Conservation (phyloP, 441 rosid species). For the Geranium incanum region DNA sequence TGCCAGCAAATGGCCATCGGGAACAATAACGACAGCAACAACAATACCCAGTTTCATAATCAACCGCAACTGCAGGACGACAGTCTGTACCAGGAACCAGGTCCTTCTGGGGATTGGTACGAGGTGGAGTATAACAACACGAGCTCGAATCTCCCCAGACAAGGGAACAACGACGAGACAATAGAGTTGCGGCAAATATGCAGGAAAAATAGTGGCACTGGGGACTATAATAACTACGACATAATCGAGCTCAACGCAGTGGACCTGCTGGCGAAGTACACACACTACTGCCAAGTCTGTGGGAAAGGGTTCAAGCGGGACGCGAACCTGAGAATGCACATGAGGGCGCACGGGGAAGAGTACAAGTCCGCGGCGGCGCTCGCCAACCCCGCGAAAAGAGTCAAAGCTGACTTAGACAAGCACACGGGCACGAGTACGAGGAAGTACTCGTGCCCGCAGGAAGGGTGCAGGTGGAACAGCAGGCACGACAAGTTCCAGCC, state of each 20-base stretch:
- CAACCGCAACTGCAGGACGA: neutral
- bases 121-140: no score
- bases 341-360: slow-evolving; percentile 92
- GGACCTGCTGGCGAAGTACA: slow-evolving; percentile 65
- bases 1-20: slow-evolving; percentile 50
- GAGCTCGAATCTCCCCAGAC: no score
- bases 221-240: slow-evolving; percentile 25
- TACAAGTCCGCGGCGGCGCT: slow-evolving; percentile 69
- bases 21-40: no score
- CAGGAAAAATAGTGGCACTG: slow-evolving; percentile 25
- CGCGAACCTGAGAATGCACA: slow-evolving; percentile 89
- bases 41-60: neutral
- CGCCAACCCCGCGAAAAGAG: slow-evolving; percentile 46
- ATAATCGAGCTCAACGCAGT: slow-evolving; percentile 54
- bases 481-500: slow-evolving; percentile 80
- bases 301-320: slow-evolving; percentile 87
- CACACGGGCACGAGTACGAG: slow-evolving; percentile 13
- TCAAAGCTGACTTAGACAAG: slow-evolving; percentile 16
- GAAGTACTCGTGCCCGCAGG: slow-evolving; percentile 74
- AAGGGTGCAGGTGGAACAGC: slow-evolving; percentile 79
- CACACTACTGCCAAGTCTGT: slow-evolving; percentile 73
- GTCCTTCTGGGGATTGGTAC: no score
- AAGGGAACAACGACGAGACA: no score
- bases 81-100: no score
- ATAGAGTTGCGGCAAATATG: no score